These are phyloP conservation scores for Cladosporium sp. DNA, from an alignment of 2,329 filamentous ascomycete species.

Conservation along the genomic window DNA sequence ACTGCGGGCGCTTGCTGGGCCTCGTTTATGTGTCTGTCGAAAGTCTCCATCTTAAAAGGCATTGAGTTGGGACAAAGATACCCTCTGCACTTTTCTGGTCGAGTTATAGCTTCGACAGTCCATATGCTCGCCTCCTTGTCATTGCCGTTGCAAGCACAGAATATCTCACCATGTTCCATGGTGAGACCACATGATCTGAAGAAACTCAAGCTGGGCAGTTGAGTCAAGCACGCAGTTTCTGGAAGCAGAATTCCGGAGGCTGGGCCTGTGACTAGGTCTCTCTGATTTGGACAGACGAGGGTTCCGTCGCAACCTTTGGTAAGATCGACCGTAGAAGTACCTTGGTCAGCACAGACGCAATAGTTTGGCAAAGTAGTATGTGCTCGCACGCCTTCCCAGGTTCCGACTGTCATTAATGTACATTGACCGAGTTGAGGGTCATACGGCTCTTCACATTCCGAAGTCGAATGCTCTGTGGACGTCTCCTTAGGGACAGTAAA, in stretches of 20 bases:
- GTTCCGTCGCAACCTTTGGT: background rate
- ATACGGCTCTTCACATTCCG: background rate
- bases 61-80: background rate
- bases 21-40: no score
- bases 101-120: no score
- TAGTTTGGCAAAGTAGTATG: background rate
- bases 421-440: background rate
- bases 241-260: no score
- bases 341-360: background rate
- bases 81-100: no score
- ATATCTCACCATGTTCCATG: background rate
- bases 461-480: background rate
- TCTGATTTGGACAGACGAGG: background rate
- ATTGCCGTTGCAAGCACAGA: background rate
- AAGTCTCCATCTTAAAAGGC: background rate
- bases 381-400: no score
- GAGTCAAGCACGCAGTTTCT: background rate
- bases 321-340: background rate
- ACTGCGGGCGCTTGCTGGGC: background rate
- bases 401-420: background rate
- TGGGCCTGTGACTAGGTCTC: background rate
- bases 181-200: background rate
- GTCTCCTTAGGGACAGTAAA: background rate
- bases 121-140: no score
- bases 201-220: background rate